Conservation (phyloP, 176 grass and related monocot species). For the Musa schizocarpa region DNA sequence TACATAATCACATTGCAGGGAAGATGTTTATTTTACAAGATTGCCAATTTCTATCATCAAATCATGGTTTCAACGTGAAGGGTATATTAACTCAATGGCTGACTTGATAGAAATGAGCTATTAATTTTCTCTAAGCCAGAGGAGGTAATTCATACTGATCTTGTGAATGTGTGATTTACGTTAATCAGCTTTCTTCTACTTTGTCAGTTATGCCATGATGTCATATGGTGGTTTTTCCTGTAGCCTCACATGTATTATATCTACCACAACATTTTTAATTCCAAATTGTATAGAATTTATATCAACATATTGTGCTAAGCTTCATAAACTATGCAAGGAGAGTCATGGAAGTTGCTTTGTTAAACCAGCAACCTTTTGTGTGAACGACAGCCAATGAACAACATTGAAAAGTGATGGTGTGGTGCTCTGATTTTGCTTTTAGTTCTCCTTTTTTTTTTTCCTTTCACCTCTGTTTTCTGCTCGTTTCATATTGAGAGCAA, state of each 20-base stretch:
- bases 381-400: neutral
- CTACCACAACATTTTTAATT: no score
- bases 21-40: constrained; percentile 77
- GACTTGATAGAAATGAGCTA: constrained; percentile 77
- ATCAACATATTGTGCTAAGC: no score
- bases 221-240: no score
- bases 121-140: constrained; percentile 49
- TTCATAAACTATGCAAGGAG: no score
- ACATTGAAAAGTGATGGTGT: neutral
- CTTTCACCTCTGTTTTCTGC: neutral
- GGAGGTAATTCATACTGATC: constrained; percentile 41
- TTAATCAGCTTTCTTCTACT: neutral
- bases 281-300: no score
- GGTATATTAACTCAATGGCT: constrained; percentile 92
- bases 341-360: no score
- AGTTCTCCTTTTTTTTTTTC: neutral
- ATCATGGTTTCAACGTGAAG: constrained; percentile 91
- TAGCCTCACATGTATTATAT: no score
- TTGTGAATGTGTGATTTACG: neutral
- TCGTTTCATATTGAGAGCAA: no score
- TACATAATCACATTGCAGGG: constrained; percentile 33
- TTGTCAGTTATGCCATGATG: neutral
- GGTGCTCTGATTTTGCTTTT: neutral
- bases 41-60: constrained; percentile 85
- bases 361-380: no score